These are phyloP conservation scores for Cyberlindnera sargentensis DNA, from an alignment of 805 yeast genomes.

Conservation along the genomic window DNA sequence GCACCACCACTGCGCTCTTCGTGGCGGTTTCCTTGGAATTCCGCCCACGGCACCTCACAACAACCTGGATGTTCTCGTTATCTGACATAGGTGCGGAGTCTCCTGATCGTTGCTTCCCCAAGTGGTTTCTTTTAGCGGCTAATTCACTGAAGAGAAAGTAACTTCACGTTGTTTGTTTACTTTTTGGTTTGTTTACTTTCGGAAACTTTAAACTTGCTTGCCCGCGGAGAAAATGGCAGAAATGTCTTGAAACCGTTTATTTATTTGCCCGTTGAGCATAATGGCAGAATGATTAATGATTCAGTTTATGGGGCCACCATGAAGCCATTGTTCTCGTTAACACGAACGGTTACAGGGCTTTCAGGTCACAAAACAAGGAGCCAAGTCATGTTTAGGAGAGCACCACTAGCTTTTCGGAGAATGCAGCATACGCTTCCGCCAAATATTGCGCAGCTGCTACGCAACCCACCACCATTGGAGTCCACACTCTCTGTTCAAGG, in stretches of 20 bases:
- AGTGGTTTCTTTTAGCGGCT: no score
- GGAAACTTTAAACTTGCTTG: no score
- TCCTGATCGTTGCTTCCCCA: neutral
- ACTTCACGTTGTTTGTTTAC: no score
- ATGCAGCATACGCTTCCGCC: conserved; percentile 7
- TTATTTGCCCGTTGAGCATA: no score
- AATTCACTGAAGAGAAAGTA: neutral
- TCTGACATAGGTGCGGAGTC: conserved; percentile 19
- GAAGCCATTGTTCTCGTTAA: no score
- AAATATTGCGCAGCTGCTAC: conserved; percentile 12
- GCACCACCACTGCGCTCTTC: conserved; percentile 54
- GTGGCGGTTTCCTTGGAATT: conserved; percentile 49
- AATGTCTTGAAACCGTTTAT: no score
- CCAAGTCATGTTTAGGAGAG: neutral
- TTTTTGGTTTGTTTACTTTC: no score
- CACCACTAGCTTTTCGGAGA: neutral
- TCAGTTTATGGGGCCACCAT: no score
- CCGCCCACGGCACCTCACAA: conserved; percentile 58
- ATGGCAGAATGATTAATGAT: no score
- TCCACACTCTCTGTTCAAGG: conserved; percentile 50
- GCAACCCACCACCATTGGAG: conserved; percentile 21
- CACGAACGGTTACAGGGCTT: no score
- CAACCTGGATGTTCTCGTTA: conserved; percentile 50
- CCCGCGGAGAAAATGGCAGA: no score
- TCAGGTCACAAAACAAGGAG: neutral